Conservation (phyloP, 1,139 yeast species). For the Geotrichum armillariae region DNA sequence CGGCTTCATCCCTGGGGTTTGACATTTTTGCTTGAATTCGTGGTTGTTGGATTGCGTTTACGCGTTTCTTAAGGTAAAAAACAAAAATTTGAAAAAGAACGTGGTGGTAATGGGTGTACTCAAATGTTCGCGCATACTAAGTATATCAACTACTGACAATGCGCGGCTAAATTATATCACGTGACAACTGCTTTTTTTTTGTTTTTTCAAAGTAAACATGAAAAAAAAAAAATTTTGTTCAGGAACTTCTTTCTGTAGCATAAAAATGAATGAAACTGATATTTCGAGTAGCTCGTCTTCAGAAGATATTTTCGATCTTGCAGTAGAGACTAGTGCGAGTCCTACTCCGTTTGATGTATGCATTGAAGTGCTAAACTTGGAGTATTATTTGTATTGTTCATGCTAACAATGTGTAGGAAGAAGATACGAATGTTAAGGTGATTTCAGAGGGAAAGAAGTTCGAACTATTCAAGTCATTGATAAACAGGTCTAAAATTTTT, state of each 20-base stretch:
- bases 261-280: not conserved
- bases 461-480: conserved; percentile 64
- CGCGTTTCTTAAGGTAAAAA: conserved; percentile 12
- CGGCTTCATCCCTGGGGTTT: conserved; percentile 2
- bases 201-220: not conserved
- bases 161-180: too few relatives aligned
- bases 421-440: not conserved
- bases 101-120: conserved; percentile 11
- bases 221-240: not conserved
- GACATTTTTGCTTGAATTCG: conserved; percentile 3
- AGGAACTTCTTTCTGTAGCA: not conserved
- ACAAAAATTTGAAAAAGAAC: conserved; percentile 2
- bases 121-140: not conserved
- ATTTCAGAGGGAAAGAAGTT: conserved; percentile 47
- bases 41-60: not conserved
- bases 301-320: conserved; percentile 6
- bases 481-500: conserved; percentile 80
- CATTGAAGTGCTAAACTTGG: not conserved
- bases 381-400: not conserved
- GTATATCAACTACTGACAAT: too few relatives aligned
- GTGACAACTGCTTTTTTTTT: too few relatives aligned
- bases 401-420: not conserved
- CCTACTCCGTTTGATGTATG: conserved; percentile 2
- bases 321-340: not conserved
- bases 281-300: conserved; percentile 2